Percentiles rank a stretch among this genome's conserved stretches.
These are phyloP conservation scores for Candolleomyces eurysporus DNA, from an alignment of 768 basidiomycete genomes.

Conservation along the genomic window DNA sequence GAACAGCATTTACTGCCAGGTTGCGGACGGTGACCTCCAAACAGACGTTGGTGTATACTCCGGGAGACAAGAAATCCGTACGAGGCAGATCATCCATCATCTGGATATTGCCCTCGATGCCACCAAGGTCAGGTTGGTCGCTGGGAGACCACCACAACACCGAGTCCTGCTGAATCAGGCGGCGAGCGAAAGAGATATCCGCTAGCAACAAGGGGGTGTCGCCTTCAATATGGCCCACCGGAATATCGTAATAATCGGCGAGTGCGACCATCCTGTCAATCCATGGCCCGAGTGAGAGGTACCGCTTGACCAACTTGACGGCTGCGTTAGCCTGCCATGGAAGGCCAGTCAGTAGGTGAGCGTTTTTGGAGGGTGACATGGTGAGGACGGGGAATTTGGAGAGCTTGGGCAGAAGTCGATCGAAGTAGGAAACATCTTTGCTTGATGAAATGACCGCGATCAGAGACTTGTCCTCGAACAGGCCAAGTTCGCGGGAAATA, in stretches of 20 bases:
- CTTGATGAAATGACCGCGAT: slow-evolving; percentile 82
- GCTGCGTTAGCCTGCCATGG: slow-evolving; percentile 87
- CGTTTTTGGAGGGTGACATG: slow-evolving; percentile 75
- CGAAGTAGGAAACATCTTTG: slow-evolving; percentile 83
- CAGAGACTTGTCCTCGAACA: slow-evolving; percentile 70
- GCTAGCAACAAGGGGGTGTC: slow-evolving; percentile 87
- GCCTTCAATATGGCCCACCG: slow-evolving; percentile 87
- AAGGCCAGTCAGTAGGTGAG: slow-evolving; percentile 78
- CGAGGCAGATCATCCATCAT: slow-evolving; percentile 75
- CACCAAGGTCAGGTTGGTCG: slow-evolving; percentile 89
- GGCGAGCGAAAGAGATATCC: slow-evolving; percentile 89
- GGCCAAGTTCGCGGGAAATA: slow-evolving; percentile 81
- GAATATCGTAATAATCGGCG: slow-evolving; percentile 90
- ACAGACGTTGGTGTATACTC: slow-evolving; percentile 91
- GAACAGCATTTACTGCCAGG: slow-evolving; percentile 88
- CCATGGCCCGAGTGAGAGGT: slow-evolving; percentile 75
- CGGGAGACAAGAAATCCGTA: slow-evolving; percentile 81
- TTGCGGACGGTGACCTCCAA: slow-evolving; percentile 88
- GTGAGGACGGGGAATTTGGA: slow-evolving; percentile 84
- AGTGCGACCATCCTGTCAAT: slow-evolving; percentile 75
- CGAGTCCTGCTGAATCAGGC: slow-evolving; percentile 83
- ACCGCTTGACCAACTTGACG: slow-evolving; percentile 81
- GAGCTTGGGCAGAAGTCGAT: slow-evolving; percentile 65
- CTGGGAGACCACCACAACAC: slow-evolving; percentile 96
- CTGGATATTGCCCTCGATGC: slow-evolving; percentile 82